Base-by-base conservation (phyloP, 192 early-diverging fungal genomes). In the Podila horticola region DNA sequence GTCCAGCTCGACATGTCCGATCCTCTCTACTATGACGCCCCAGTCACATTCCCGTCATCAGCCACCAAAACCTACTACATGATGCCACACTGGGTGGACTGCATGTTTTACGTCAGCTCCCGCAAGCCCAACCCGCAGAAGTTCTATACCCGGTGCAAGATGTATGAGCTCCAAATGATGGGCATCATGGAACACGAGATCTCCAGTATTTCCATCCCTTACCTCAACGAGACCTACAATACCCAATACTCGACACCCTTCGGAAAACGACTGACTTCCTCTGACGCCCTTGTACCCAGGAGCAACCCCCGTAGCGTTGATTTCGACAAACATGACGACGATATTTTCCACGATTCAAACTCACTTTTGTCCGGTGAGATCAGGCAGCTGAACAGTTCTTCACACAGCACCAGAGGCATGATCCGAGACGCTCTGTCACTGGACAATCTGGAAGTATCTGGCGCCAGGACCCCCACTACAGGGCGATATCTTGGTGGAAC, bases 61-160 rank as follows among this genome's bases (percentile, higher is more conserved):
- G 30, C 66, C 30, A 71, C 48, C n/a, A 72, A 83, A 64, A 79
- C 28, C 1, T 88, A 87, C 45, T 94, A 94, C 82, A 84, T 89
- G 69, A 91, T 96, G 60, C 96, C 97, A 0, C 90, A 94, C 74
- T 99, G 97, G 97, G 87, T 98, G 22, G 96, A 97, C 72, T 91
- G 92, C 68, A 95, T 93, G 67, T 99, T 97, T 72, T 97, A 95
- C 85, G 83, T 90, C 59, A 58, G 81, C 55, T 86, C 86, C 4
- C 75, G 82, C 50, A 70, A 83, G 62, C 87, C 79, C 20, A 87
- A 88, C 34, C 68, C 82, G 17, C 84, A 91, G 62, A 83, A 86
- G 26, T 96, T 94, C 72, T 73, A 82, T 62, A 84, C 91, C 19
- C 83, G 91, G 49, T 95, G 94, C 76, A 93, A 92, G 82, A 93